Percentiles rank a stretch among this genome's conserved stretches.
phyloP scores from a whole-genome alignment of 129 eudicot genomes.

The Flaveria brownii region DNA sequence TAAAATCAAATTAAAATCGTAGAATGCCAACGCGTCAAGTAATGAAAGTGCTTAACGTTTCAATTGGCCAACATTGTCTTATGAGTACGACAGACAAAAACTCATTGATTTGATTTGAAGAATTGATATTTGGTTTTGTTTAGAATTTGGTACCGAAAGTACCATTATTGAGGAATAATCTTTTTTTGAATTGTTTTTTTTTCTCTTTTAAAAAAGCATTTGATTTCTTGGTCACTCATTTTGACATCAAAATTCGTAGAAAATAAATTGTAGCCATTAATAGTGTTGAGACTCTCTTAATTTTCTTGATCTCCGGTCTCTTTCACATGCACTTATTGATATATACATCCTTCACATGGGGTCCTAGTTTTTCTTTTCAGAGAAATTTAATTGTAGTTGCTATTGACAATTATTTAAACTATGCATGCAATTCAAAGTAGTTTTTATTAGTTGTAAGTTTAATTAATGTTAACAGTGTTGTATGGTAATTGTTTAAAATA shows the following conservation, averaged over 20 bases:
- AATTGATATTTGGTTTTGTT: neutral
- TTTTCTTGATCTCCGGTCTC: constrained; percentile 32
- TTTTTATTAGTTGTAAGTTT: too few relatives aligned
- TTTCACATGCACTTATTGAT: constrained; percentile 20
- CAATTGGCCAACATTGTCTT: neutral
- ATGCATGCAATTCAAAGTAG: too few relatives aligned
- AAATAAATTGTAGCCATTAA: constrained; percentile 23
- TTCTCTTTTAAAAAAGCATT: neutral
- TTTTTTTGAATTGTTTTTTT: constrained; percentile 3
- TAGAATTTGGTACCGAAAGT: constrained; percentile 25
- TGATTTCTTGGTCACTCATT: constrained; percentile 28
- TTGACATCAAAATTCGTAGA: constrained; percentile 17
- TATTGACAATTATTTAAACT: neutral
- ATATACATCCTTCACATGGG: constrained; percentile 29
- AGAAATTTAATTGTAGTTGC: neutral
- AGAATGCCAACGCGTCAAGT: neutral
- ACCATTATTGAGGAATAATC: constrained; percentile 6
- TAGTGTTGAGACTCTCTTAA: constrained; percentile 23
- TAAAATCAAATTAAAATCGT: neutral
- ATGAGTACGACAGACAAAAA: neutral
- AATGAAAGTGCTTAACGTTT: neutral
- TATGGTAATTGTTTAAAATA: too few relatives aligned
- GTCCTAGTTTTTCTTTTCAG: constrained; percentile 9
- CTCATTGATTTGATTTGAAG: neutral
- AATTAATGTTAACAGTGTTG: too few relatives aligned